Evolutionary conservation across 2,329 filamentous ascomycete species (phyloP).

Genomic region (Aspergillus sp.): DNA sequence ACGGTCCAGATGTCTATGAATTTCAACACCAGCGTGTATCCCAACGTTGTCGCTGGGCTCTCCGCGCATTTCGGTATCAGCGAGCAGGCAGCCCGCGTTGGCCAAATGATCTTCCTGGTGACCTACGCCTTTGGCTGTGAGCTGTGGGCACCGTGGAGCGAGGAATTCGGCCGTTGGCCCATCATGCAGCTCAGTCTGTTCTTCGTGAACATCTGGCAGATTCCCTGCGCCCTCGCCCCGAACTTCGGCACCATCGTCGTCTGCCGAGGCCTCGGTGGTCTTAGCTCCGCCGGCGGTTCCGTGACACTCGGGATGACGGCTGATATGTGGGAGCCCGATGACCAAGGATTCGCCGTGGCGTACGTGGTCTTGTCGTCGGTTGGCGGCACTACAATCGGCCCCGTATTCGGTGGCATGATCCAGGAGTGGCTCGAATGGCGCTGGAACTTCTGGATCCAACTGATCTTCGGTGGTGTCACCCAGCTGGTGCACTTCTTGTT

Average conservation of each 20-base stretch:
- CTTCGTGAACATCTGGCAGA: slow-evolving; percentile 68
- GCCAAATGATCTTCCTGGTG: slow-evolving; percentile 68
- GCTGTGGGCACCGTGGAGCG: slow-evolving; percentile 77
- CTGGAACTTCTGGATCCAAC: slow-evolving; percentile 59
- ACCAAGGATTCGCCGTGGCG: slow-evolving; percentile 64
- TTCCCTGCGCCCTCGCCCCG: slow-evolving; percentile 61
- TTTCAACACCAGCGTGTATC: slow-evolving; percentile 66
- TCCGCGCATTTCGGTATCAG: slow-evolving; percentile 58
- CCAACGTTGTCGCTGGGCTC: slow-evolving; percentile 59
- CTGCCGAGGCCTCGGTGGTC: slow-evolving; percentile 57
- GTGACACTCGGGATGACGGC: slow-evolving; percentile 68
- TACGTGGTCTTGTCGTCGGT: slow-evolving; percentile 72
- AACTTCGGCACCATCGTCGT: slow-evolving; percentile 63
- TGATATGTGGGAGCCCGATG: slow-evolving; percentile 61
- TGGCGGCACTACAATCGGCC: slow-evolving; percentile 57
- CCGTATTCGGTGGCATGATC: slow-evolving; percentile 45
- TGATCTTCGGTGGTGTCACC: slow-evolving; percentile 47
- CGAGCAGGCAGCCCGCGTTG: slow-evolving; percentile 57
- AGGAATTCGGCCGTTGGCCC: slow-evolving; percentile 71
- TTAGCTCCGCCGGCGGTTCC: slow-evolving; percentile 62
- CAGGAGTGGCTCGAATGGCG: slow-evolving; percentile 43
- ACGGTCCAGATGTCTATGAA: slow-evolving; percentile 68
- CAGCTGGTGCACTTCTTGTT: slow-evolving; percentile 44
- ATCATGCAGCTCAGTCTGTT: slow-evolving; percentile 64
- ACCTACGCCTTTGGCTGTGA: slow-evolving; percentile 79